phyloP scores from a whole-genome alignment of 805 yeast genomes.

The Starmerella bombi region DNA sequence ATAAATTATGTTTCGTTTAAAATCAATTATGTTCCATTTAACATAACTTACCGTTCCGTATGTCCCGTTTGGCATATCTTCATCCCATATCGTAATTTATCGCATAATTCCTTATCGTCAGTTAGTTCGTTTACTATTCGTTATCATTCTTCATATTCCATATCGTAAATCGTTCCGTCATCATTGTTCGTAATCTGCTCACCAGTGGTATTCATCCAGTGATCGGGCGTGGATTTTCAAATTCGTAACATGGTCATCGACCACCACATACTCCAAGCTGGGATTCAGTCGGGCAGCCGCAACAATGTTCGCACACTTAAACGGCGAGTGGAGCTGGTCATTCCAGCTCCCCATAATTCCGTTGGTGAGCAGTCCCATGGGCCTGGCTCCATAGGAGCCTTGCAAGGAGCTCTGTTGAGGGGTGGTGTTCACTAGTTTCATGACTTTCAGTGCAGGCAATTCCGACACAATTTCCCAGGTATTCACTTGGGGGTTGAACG shows the following conservation, averaged over 20 bases:
- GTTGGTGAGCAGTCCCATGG: slow-evolving; percentile 15
- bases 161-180: neutral
- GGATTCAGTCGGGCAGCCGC: slow-evolving; percentile 9
- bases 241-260: slow-evolving; percentile 13
- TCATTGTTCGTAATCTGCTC: no score
- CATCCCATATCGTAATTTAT: no score
- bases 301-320: slow-evolving; percentile 15
- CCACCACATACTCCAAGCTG: slow-evolving; percentile 13
- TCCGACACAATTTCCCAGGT: slow-evolving; percentile 16
- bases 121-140: neutral
- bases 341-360: slow-evolving; percentile 19
- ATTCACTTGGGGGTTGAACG: slow-evolving; percentile 13
- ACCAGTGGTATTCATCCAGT: slow-evolving; percentile 1
- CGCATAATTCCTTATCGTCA: no score
- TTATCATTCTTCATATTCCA: neutral
- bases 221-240: slow-evolving; percentile 4
- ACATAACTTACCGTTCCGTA: no score
- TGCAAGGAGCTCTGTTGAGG: neutral
- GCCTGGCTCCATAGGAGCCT: neutral
- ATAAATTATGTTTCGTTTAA: no score
- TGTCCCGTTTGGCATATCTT: no score
- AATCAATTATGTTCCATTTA: no score
- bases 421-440: slow-evolving; percentile 9
- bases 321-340: slow-evolving; percentile 15
- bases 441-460: slow-evolving; percentile 9